These are phyloP conservation scores for Termitomyces bulborhizus DNA, from an alignment of 768 basidiomycete genomes.

Conservation along the genomic window DNA sequence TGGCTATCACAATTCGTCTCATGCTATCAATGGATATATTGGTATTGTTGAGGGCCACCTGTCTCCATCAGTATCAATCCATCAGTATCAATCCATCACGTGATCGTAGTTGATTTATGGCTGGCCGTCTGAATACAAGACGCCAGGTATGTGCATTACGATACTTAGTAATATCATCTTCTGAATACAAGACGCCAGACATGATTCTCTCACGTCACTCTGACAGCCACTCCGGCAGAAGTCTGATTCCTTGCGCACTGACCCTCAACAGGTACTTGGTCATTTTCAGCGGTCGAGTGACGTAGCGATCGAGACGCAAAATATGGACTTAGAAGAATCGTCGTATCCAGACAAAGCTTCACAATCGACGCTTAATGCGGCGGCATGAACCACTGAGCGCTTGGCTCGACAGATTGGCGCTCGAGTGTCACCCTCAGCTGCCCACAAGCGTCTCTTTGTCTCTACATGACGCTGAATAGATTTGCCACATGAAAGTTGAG, in stretches of 20 bases:
- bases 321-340: background rate
- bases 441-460: constrained; percentile 16
- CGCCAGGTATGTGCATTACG: no score
- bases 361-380: constrained; percentile 4
- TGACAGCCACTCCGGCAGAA: no score
- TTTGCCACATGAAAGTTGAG: background rate
- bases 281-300: background rate
- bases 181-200: no score
- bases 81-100: no score
- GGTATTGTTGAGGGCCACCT: no score
- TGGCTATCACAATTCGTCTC: background rate
- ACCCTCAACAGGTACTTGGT: background rate
- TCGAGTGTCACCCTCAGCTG: constrained; percentile 22
- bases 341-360: background rate
- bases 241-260: no score
- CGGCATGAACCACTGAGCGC: constrained; percentile 34
- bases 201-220: no score
- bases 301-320: background rate
- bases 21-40: no score
- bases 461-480: constrained; percentile 14
- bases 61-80: no score
- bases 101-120: no score
- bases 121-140: no score
- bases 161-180: no score
- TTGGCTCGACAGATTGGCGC: constrained; percentile 20